These are phyloP conservation scores for Diplocarpon mali DNA, from an alignment of 2,329 filamentous ascomycete species.

Conservation along the genomic window DNA sequence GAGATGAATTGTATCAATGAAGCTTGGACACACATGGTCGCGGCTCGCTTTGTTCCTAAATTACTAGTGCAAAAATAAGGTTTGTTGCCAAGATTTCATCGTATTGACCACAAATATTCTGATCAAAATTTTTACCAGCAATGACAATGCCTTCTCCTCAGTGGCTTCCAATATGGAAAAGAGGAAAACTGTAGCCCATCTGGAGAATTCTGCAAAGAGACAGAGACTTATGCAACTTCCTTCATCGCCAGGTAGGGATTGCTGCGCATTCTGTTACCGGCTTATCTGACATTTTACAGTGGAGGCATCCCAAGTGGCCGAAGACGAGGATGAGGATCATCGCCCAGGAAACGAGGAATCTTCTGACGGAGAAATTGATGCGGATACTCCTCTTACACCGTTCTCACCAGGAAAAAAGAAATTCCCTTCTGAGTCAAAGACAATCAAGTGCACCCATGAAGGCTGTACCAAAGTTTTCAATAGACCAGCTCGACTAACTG, in stretches of 20 bases:
- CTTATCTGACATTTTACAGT: slow-evolving; percentile 2
- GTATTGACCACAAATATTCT: slow-evolving; percentile 6
- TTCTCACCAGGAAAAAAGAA: slow-evolving; percentile 37
- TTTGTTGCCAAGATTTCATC: slow-evolving; percentile 6
- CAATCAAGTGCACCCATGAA: slow-evolving; percentile 61
- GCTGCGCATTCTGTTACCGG: background rate
- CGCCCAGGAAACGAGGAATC: slow-evolving; percentile 25
- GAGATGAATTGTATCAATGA: background rate
- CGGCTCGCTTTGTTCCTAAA: too few species aligned
- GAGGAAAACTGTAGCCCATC: slow-evolving; percentile 12
- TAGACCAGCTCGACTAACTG: slow-evolving; percentile 66
- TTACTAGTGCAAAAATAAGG: too few species aligned
- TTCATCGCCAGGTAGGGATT: slow-evolving; percentile 9
- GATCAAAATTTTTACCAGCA: slow-evolving; percentile 5
- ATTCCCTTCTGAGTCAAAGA: slow-evolving; percentile 65
- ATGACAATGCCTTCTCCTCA: background rate
- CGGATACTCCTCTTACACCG: slow-evolving; percentile 38
- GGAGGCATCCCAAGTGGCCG: slow-evolving; percentile 20
- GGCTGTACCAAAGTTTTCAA: slow-evolving; percentile 79
- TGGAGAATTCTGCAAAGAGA: slow-evolving; percentile 17
- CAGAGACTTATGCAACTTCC: slow-evolving; percentile 11
- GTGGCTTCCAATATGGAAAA: slow-evolving; percentile 21
- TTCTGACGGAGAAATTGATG: slow-evolving; percentile 26
- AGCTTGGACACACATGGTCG: background rate
- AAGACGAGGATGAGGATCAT: slow-evolving; percentile 29